Evolutionary conservation across 2,329 filamentous ascomycete genomes (phyloP).

Genomic region (Stagonosporopsis rhizophila): DNA sequence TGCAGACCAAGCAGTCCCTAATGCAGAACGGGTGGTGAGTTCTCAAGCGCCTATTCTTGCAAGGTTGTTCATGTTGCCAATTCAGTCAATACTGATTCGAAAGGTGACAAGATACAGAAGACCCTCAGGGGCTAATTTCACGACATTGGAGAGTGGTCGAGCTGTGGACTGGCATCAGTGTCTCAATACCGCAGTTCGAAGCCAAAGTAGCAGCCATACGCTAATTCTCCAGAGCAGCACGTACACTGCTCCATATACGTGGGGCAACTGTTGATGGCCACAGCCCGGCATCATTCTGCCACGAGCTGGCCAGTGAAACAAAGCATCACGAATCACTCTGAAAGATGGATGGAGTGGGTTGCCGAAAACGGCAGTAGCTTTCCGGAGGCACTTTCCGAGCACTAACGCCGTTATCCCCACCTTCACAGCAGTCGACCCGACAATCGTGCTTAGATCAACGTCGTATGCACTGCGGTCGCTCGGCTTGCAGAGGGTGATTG

Average conservation of each 20-base stretch:
- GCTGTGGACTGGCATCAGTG: too few relatives aligned
- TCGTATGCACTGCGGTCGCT: neutral
- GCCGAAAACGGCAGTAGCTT: neutral
- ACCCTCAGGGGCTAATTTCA: too few relatives aligned
- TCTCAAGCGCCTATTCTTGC: neutral
- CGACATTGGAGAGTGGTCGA: too few relatives aligned
- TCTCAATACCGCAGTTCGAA: too few relatives aligned
- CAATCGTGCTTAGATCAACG: neutral
- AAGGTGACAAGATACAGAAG: too few relatives aligned
- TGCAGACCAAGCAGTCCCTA: neutral
- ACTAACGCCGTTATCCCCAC: neutral
- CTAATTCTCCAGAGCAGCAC: too few relatives aligned
- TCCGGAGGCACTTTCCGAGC: constrained; percentile 3
- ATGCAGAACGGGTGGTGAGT: neutral
- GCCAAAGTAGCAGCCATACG: too few relatives aligned
- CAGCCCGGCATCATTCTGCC: too few relatives aligned
- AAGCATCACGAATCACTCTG: too few relatives aligned
- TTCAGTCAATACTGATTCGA: too few relatives aligned
- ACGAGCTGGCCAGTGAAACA: neutral
- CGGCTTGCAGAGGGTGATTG: neutral
- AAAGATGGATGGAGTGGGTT: neutral
- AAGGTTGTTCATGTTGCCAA: too few relatives aligned
- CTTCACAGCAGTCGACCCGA: neutral
- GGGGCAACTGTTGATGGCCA: neutral
- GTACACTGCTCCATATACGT: neutral